Evolutionary conservation across 257 asterid species (phyloP), one percentile per base, ranked within the genome.

Genomic region (Fraxinus quadrangulata): DNA sequence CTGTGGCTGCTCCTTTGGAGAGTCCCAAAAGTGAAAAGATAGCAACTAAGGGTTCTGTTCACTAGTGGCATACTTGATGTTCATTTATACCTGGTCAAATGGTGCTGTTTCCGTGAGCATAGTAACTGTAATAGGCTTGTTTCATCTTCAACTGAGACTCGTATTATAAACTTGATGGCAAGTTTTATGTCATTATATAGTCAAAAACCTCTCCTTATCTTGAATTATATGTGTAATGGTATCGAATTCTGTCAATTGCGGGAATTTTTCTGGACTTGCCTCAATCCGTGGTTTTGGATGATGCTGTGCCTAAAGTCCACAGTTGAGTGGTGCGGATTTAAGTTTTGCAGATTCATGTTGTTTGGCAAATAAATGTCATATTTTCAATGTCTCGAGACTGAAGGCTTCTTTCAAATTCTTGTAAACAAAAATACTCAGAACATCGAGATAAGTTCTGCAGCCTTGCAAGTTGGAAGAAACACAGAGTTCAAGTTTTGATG

Each of bases 1-100:
- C 74, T 17, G 72, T 42, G n/a, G 75, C 47, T 56, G 78, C 80
- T 45, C 49, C 76, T 40, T 30, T 47, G 23, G 79, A 8, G 37
- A 73, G 33, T 12, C 61, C 76, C 6, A 69, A 81, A 14, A 66
- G 21, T 49, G 75, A 78, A 4, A 54, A 28, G 19, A 59, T 75
- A 28, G 36, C 63, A 31, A 33, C 77, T 37, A 34, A 47, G 5
- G 47, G 70, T 70, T 70, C 80, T 0, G 40, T 63, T 74, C 54
- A 19, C 24, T 68, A 75, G 31, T 67, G 42, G 76, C 34, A 51
- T 9, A 67, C 74, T 30, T 42, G 17, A 45, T n/a, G 24, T 67
- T 11, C 33, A 30, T 68, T 68, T 16, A 67, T 63, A 26, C 19
- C 17, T 17, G 17, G 69, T 63, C 16, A 9, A 26, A 26, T 24